Base-by-base conservation (phyloP, 1,139 yeast species). In the Pichia sp. region DNA sequence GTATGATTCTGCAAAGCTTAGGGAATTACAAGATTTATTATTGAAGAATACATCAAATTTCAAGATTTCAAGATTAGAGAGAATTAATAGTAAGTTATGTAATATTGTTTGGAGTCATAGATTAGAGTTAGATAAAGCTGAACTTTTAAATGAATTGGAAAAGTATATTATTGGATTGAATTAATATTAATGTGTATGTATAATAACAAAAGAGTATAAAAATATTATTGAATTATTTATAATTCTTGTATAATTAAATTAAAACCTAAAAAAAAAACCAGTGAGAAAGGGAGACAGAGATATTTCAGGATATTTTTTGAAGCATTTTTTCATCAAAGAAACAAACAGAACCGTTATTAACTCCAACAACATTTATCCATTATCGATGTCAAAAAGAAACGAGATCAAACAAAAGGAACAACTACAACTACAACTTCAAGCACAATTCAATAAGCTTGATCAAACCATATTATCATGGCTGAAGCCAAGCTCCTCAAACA, bases 51-150 rank as follows among this genome's bases (percentile, higher is more conserved):
- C 95, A 0, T 70, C 68, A 15, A 71, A 70, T 22, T 73, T 71
- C 53, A 76, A 80, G 4, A 72, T 92, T n/a, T 95, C 86, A 50
- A 71, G 74, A 51, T 69, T 92, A 37, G 97, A 92, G 65, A 77
- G 77, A 43, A 66, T 83, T 15, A 83, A 84, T 70, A 82, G 97
- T 5, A 72, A 74, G 42, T 64, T 89, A 43, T 79, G 86, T 70
- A 92, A 85, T 45, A 71, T 82, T 15, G 73, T 86, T 3, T 92
- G 97, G 96, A 67, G 70, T 12, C 77, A 79, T 54, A 73, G 95
- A 47, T 66, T 71, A 44, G 64, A 68, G 7, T 82, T 95, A 87
- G 79, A 89, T 60, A 82, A 89, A 56, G 68, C 74, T 15, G 56
- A 48, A 15, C 63, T 73, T 3, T 46, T 72, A 40, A 42, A 50